phyloP scores from a whole-genome alignment of 345 rosid species.

The Brassica cretica region DNA sequence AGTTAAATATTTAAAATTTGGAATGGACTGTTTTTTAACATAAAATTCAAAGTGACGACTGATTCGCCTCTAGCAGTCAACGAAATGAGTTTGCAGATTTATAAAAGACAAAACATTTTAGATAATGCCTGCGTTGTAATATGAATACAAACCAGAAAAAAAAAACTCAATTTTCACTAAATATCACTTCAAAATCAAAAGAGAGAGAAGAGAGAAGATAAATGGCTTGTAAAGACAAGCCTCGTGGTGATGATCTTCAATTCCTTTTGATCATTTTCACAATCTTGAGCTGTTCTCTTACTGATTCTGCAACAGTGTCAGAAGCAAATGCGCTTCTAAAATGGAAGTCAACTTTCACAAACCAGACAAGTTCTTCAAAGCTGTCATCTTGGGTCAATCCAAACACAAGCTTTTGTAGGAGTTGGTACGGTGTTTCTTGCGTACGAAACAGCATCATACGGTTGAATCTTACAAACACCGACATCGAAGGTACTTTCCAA shows the following conservation, averaged over 20 bases:
- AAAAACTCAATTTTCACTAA: background rate
- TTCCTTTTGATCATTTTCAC: constrained; percentile 26
- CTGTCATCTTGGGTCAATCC: constrained; percentile 34
- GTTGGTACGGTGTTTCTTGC: constrained; percentile 46
- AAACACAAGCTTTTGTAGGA: constrained; percentile 36
- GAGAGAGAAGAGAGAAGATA: background rate
- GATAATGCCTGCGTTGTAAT: background rate
- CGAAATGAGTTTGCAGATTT: background rate
- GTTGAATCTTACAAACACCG: constrained; percentile 37
- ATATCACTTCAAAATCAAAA: constrained; percentile 2
- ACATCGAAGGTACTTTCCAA: constrained; percentile 46
- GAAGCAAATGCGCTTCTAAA: constrained; percentile 40
- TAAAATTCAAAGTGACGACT: constrained; percentile 10
- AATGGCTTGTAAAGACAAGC: constrained; percentile 8
- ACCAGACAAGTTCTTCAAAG: constrained; percentile 36
- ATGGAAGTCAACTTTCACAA: constrained; percentile 41
- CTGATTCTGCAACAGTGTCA: constrained; percentile 10
- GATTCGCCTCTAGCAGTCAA: constrained; percentile 9
- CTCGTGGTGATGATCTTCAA: constrained; percentile 1
- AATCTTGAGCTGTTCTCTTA: constrained; percentile 21
- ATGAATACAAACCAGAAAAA: constrained; percentile 16
- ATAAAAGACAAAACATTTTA: background rate
- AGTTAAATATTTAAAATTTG: background rate
- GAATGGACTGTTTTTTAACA: background rate
- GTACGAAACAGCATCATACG: constrained; percentile 25